Conservation (phyloP, 169 alveolate genomes). For the Miamiensis avidus region DNA sequence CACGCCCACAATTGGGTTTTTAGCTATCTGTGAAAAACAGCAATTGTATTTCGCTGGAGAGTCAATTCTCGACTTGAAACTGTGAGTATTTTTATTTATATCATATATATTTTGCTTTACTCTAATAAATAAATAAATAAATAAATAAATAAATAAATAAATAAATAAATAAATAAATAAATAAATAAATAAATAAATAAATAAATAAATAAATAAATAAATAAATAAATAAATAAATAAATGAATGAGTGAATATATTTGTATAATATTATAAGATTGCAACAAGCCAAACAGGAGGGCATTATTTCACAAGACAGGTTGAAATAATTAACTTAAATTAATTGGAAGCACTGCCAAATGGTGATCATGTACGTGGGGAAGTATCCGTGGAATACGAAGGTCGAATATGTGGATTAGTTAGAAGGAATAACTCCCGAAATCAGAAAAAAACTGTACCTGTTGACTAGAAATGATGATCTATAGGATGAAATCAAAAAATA, state of each 20-base stretch:
- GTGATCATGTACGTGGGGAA: conserved; percentile 18
- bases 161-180: no score
- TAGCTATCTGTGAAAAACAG: conserved; percentile 22
- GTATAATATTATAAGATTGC: not conserved
- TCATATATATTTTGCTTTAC: not conserved
- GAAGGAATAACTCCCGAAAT: conserved; percentile 9
- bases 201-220: no score
- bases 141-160: no score
- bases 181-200: no score
- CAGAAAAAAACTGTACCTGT: not conserved
- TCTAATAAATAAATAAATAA: no score
- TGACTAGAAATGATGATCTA: not conserved
- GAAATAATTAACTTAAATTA: not conserved
- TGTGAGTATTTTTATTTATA: not conserved
- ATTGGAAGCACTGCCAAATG: conserved; percentile 13
- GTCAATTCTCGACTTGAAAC: not conserved
- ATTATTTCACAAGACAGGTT: not conserved
- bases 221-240: no score
- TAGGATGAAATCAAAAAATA: not conserved
- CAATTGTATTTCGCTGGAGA: conserved; percentile 38
- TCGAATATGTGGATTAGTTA: not conserved
- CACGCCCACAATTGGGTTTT: conserved; percentile 34
- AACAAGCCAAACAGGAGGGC: not conserved
- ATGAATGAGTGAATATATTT: no score
- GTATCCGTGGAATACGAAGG: conserved; percentile 4